Percentiles rank a stretch among this genome's conserved stretches.
Conservation (phyloP, 805 yeast species). For the Spathaspora sp. region DNA sequence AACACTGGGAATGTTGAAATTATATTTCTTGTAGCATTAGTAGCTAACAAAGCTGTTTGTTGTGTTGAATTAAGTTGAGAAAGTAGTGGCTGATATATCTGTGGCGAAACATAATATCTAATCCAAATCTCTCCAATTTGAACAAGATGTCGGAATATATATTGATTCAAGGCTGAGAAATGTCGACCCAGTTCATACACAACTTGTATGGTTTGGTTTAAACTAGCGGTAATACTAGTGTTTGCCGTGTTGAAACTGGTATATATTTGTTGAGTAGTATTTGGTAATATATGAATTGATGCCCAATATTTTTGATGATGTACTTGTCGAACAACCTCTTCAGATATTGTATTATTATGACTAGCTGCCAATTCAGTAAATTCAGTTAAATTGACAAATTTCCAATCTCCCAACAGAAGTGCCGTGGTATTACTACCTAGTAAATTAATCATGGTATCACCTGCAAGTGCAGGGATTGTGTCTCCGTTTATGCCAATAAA, state of each 20-base stretch:
- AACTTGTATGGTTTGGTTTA: conserved; percentile 14
- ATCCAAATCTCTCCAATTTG: conserved; percentile 18
- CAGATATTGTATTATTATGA: conserved; percentile 16
- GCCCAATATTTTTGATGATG: conserved; percentile 31
- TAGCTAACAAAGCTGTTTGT: conserved; percentile 8
- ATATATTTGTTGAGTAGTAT: conserved; percentile 23
- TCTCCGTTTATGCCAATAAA: conserved; percentile 15
- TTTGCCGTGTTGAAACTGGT: conserved; percentile 5
- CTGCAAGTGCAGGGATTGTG: conserved; percentile 14
- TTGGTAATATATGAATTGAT: conserved; percentile 20
- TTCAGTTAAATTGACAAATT: conserved; percentile 10
- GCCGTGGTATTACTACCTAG: conserved; percentile 10
- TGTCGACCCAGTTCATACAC: conserved; percentile 28
- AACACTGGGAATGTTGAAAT: conserved; percentile 20
- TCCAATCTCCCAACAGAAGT: conserved; percentile 16
- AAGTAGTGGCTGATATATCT: conserved; percentile 16
- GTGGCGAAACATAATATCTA: conserved; percentile 14
- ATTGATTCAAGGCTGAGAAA: conserved; percentile 27
- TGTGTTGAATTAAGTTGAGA: conserved; percentile 12
- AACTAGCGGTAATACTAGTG: conserved; percentile 8
- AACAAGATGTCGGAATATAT: conserved; percentile 20
- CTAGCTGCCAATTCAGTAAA: conserved; percentile 12
- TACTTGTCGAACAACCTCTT: conserved; percentile 16
- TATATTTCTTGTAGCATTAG: conserved; percentile 14
- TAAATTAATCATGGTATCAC: conserved; percentile 16